Conservation (phyloP, 129 eudicot genomes). For the Sambucus nigra region DNA sequence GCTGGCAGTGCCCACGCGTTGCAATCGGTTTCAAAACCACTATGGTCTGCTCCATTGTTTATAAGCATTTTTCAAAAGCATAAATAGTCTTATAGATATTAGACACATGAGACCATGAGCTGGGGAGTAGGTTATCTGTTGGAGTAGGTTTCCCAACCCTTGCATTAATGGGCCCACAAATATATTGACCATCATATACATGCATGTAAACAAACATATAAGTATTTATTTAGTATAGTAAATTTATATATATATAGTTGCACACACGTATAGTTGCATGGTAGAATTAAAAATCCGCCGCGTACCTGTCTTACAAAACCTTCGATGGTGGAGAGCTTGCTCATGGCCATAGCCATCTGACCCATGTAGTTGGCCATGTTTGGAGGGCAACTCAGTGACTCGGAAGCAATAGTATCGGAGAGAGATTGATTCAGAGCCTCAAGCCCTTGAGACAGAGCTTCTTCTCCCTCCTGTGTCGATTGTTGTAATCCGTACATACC, state of each 20-base stretch:
- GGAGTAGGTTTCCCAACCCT: slow-evolving; percentile 70
- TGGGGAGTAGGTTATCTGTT: slow-evolving; percentile 35
- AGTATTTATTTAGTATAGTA: no score
- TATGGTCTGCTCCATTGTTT: no score
- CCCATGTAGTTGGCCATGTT: slow-evolving; percentile 88
- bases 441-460: slow-evolving; percentile 69
- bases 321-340: slow-evolving; percentile 76
- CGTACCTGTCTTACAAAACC: slow-evolving; percentile 81
- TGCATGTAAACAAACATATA: neutral
- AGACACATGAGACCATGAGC: slow-evolving; percentile 5
- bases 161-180: slow-evolving; percentile 33
- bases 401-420: slow-evolving; percentile 66
- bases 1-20: no score
- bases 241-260: no score
- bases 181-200: neutral
- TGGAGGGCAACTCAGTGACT: slow-evolving; percentile 59
- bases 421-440: slow-evolving; percentile 63
- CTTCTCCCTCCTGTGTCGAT: slow-evolving; percentile 78
- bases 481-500: slow-evolving; percentile 75
- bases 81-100: no score
- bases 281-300: neutral
- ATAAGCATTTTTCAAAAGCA: no score
- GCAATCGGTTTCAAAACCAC: no score
- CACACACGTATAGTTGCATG: neutral
- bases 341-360: slow-evolving; percentile 87